phyloP scores from a whole-genome alignment of 768 basidiomycete species.

The Russula emetica region DNA sequence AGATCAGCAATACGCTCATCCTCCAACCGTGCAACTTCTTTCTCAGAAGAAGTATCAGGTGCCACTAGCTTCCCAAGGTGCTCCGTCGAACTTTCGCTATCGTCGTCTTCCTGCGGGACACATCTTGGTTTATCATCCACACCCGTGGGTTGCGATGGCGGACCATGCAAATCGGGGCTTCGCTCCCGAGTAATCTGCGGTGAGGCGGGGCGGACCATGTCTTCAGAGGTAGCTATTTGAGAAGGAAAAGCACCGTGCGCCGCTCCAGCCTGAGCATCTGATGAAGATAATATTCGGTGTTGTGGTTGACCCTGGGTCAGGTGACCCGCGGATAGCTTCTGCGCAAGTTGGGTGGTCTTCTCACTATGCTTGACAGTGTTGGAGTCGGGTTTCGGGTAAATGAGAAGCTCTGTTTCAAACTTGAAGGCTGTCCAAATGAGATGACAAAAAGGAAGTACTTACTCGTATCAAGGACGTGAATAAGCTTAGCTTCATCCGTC shows the following conservation, averaged over 20 bases:
- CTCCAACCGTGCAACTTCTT: constrained; percentile 66
- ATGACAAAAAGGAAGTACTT: constrained; percentile 35
- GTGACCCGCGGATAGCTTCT: constrained; percentile 44
- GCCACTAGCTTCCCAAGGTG: too few relatives aligned
- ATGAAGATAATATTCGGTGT: too few relatives aligned
- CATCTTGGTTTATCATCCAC: constrained; percentile 29
- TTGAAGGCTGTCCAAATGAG: not conserved
- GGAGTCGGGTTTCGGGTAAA: constrained; percentile 66
- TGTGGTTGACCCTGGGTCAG: constrained; percentile 17
- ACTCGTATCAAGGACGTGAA: constrained; percentile 95
- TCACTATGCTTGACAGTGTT: constrained; percentile 41
- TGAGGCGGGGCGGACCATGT: constrained; percentile 24
- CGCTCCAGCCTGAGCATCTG: too few relatives aligned
- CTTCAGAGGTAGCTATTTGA: constrained; percentile 30
- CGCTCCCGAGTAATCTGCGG: too few relatives aligned
- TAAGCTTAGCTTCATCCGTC: constrained; percentile 70
- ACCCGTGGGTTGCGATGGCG: constrained; percentile 35
- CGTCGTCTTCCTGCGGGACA: constrained; percentile 50
- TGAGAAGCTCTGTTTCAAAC: constrained; percentile 68
- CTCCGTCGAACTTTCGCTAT: constrained; percentile 47
- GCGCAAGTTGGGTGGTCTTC: constrained; percentile 31
- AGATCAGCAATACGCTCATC: constrained; percentile 46
- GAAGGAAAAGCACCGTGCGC: constrained; percentile 21
- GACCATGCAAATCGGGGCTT: constrained; percentile 39
- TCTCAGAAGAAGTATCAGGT: constrained; percentile 60